phyloP scores from a whole-genome alignment of 345 rosid species.

The Citrus mangshanensis region DNA sequence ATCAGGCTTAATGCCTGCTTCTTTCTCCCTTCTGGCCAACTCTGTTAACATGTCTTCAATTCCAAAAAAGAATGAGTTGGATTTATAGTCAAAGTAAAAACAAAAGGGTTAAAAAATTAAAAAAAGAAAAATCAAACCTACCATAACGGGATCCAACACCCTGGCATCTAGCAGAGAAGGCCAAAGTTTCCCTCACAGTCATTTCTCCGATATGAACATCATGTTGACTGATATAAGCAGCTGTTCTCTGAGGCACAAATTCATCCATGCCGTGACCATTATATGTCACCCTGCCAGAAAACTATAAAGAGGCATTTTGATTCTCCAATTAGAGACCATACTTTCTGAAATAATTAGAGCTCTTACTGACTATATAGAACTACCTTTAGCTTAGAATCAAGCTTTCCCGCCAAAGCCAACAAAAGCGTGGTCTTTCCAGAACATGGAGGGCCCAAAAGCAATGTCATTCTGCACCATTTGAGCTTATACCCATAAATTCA shows the following conservation, averaged over 20 bases:
- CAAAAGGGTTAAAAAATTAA: neutral
- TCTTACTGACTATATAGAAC: neutral
- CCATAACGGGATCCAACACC: slow-evolving; percentile 63
- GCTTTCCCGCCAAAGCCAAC: slow-evolving; percentile 79
- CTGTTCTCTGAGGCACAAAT: too few relatives aligned
- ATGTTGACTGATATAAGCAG: neutral
- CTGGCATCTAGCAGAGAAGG: slow-evolving; percentile 77
- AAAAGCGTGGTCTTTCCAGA: slow-evolving; percentile 8
- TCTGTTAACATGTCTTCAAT: slow-evolving; percentile 62
- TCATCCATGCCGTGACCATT: neutral
- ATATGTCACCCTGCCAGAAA: neutral
- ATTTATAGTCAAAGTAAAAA: neutral
- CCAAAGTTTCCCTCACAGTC: neutral
- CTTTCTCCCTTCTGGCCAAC: slow-evolving; percentile 75
- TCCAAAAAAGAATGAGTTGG: neutral
- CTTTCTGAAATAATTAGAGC: neutral
- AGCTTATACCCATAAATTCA: neutral
- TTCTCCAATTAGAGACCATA: neutral
- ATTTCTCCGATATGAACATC: neutral
- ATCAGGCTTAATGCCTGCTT: slow-evolving; percentile 44
- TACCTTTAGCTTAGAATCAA: slow-evolving; percentile 59
- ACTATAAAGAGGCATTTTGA: neutral
- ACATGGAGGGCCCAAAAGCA: neutral
- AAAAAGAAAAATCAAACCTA: neutral
- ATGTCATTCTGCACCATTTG: neutral